phyloP scores from a whole-genome alignment of 2,329 filamentous ascomycete species.

The Colletotrichum brevisporum region DNA sequence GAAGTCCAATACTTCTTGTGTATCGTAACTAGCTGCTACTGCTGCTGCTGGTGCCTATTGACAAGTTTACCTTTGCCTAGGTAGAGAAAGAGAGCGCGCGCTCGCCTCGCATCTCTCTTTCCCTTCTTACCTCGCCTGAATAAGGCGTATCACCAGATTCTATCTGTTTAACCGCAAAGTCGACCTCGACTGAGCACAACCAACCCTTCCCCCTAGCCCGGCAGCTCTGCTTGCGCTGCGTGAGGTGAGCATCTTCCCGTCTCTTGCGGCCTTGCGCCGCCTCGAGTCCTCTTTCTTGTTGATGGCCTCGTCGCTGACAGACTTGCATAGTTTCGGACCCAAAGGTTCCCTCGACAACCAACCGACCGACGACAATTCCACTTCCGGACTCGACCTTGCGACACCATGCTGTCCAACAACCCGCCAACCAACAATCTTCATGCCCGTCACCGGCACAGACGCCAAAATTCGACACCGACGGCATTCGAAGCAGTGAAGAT shows the following conservation, averaged over 20 bases:
- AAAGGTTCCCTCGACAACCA: slow-evolving; percentile 65
- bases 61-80: slow-evolving; percentile 40
- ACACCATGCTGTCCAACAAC: slow-evolving; percentile 83
- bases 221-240: slow-evolving; percentile 87
- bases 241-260: slow-evolving; percentile 71
- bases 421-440: slow-evolving; percentile 77
- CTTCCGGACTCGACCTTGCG: slow-evolving; percentile 78
- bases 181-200: slow-evolving; percentile 65
- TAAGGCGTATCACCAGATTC: slow-evolving; percentile 47
- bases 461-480: slow-evolving; percentile 88
- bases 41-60: slow-evolving; percentile 20
- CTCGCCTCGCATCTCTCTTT: slow-evolving; percentile 15
- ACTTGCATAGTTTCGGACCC: slow-evolving; percentile 61
- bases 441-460: slow-evolving; percentile 82
- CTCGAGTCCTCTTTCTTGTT: slow-evolving; percentile 1
- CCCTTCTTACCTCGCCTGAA: slow-evolving; percentile 48
- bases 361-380: slow-evolving; percentile 65
- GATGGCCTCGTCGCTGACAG: slow-evolving; percentile 34
- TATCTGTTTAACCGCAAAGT: slow-evolving; percentile 50
- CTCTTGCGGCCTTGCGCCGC: not conserved
- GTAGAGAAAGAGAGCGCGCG: slow-evolving; percentile 32
- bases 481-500: slow-evolving; percentile 83
- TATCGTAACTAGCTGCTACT: slow-evolving; percentile 11
- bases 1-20: slow-evolving; percentile 27
- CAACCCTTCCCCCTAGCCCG: slow-evolving; percentile 69